Conservation (phyloP, 148 eudicot species). For the Vaccinium corymbosum region DNA sequence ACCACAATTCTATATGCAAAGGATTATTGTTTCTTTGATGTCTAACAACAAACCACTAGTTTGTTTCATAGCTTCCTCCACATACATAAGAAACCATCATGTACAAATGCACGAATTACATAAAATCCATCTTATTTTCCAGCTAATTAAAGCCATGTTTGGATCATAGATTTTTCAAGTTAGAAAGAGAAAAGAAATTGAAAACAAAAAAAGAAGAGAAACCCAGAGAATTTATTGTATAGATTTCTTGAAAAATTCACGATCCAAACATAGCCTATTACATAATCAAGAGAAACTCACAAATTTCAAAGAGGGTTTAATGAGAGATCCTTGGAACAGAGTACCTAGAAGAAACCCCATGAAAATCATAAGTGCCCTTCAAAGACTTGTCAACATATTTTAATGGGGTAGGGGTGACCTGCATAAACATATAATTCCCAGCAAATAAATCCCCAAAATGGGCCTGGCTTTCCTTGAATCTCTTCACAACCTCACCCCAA, state of each 20-base stretch:
- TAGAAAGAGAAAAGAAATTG: not conserved
- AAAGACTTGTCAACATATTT: constrained; percentile 14
- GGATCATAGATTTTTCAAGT: not conserved
- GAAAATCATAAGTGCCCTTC: constrained; percentile 2
- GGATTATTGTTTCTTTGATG: not conserved
- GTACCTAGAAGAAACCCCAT: constrained; percentile 16
- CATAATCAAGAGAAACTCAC: not conserved
- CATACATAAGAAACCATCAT: not conserved
- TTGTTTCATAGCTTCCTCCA: not conserved
- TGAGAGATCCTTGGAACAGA: constrained; percentile 8
- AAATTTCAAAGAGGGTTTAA: not conserved
- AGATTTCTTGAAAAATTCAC: not conserved
- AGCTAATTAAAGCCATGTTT: not conserved
- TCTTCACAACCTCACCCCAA: constrained; percentile 47
- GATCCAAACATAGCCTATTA: not conserved
- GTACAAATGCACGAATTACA: not conserved
- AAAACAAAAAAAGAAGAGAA: not conserved
- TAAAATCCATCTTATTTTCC: not conserved
- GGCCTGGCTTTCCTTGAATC: constrained; percentile 61
- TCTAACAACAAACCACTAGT: not conserved
- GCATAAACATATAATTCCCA: constrained; percentile 84
- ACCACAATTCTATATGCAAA: not conserved
- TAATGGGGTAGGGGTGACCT: constrained; percentile 59
- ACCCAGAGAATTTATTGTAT: not conserved
- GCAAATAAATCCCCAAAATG: constrained; percentile 88